Base-by-base conservation (phyloP, 2,329 filamentous ascomycete species). In the Fusarium torulosum region DNA sequence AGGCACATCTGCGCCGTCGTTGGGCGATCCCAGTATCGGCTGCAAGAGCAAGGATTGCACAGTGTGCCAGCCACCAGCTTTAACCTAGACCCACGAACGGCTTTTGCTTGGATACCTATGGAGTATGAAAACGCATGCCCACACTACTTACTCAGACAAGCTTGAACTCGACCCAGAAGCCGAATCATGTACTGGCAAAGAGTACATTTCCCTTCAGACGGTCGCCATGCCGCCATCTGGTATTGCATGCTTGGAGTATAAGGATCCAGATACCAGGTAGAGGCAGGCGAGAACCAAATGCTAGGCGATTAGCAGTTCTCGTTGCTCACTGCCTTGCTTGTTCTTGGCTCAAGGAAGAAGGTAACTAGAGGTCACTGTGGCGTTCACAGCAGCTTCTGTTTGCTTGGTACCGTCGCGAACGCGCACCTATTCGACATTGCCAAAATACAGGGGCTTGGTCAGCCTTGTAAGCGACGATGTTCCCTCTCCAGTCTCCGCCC, bases 1-100 rank as follows among this genome's bases (percentile, higher is more conserved):
- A 70, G 58, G 65, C 63, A 70, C 67, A 56, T 60, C 58, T 66
- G 54, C 54, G 46, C 40, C 53, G 66, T 66, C 57, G 58, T 63
- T 61, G 44, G 59, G 52, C 55, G 41, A 54, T 56, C 56, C 52
- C 57, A 55, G 44, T 53, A 56, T 67, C 51, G 52, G 52, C 68
- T 69, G 62, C 57, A 55, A 27, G 41, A 50, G 41, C 63, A 69
- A 60, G 66, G 66, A 62, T 67, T 27, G 41, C 54, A 68, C 67
- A 68, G 67, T 68, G 53, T 53, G 59, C 67, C 59, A 67, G 56
- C 53, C 67, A 67, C 49, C 44, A 21, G 31, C 20, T 45, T 53
- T 31, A 41, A 62, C 50, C 56, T 57, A 66, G 66, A 37, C 35
- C 35, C 17, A 37, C 7, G 17, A 63, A 69, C 50, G 49, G 61